A percentile compares a stretch with the other conserved stretches of the same genome.
phyloP scores from a whole-genome alignment of 2,329 filamentous ascomycete genomes.

The Ustilaginoidea virens region DNA sequence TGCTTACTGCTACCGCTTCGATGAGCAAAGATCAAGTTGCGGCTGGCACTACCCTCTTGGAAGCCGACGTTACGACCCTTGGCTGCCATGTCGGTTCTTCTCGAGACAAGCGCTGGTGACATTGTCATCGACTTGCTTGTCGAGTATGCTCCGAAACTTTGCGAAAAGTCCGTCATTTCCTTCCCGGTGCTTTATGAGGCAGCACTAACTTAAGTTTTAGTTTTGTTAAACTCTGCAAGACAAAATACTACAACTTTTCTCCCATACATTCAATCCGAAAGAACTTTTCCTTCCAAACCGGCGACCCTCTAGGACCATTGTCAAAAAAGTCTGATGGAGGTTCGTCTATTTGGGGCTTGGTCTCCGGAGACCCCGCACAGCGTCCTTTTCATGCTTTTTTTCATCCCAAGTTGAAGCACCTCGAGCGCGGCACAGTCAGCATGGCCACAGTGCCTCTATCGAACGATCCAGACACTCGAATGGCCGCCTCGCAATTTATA shows the following conservation, averaged over 20 bases:
- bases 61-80: background rate
- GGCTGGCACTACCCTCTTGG: background rate
- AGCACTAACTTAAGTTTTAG: conserved; percentile 35
- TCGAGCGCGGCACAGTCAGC: conserved; percentile 81
- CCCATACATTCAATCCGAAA: conserved; percentile 87
- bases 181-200: conserved; percentile 7
- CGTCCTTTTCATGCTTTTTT: conserved; percentile 75
- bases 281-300: conserved; percentile 90
- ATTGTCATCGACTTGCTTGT: conserved; percentile 88
- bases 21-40: too few relatives aligned
- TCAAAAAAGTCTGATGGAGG: conserved; percentile 81
- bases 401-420: conserved; percentile 74
- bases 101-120: conserved; percentile 87
- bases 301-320: conserved; percentile 80
- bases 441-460: conserved; percentile 82
- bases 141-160: conserved; percentile 78
- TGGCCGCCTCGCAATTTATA: conserved; percentile 87
- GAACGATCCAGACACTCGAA: conserved; percentile 61
- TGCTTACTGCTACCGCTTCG: too few relatives aligned
- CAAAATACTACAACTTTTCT: conserved; percentile 98
- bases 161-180: conserved; percentile 70
- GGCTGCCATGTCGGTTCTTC: conserved; percentile 65
- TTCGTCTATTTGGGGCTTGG: conserved; percentile 77
- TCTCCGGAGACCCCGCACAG: conserved; percentile 50
- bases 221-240: conserved; percentile 96